Percentiles rank a stretch among this genome's conserved stretches.
phyloP scores from a whole-genome alignment of 371 early-diverging fungal species.

The Rhizopus microsporus region DNA sequence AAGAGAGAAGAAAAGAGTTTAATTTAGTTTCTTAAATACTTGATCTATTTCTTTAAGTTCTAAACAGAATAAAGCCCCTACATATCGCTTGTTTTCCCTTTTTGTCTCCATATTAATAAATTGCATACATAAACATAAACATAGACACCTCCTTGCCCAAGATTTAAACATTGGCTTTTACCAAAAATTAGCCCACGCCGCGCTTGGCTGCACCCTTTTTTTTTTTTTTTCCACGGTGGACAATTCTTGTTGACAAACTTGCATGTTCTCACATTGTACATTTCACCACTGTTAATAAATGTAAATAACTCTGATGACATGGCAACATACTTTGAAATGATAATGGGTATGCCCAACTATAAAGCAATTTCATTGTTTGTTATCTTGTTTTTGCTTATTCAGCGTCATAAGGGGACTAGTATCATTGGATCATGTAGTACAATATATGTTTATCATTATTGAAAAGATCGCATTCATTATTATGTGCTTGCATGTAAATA shows the following conservation, averaged over 20 bases:
- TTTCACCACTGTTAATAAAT: too few relatives aligned
- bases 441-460: neutral
- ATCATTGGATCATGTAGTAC: neutral
- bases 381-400: too few relatives aligned
- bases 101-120: conserved; percentile 1
- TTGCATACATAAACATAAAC: too few relatives aligned
- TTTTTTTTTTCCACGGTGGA: neutral
- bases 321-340: neutral
- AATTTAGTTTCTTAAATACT: conserved; percentile 11
- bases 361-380: too few relatives aligned
- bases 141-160: too few relatives aligned
- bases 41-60: conserved; percentile 16
- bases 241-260: neutral
- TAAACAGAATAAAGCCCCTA: conserved; percentile 17
- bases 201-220: neutral
- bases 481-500: too few relatives aligned
- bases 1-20: neutral
- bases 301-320: neutral
- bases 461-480: neutral
- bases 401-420: too few relatives aligned
- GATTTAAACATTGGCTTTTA: too few relatives aligned
- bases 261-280: neutral
- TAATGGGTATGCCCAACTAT: too few relatives aligned
- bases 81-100: conserved; percentile 13
- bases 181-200: neutral